Conservation (phyloP, 768 basidiomycete genomes). For the Russula compacta region DNA sequence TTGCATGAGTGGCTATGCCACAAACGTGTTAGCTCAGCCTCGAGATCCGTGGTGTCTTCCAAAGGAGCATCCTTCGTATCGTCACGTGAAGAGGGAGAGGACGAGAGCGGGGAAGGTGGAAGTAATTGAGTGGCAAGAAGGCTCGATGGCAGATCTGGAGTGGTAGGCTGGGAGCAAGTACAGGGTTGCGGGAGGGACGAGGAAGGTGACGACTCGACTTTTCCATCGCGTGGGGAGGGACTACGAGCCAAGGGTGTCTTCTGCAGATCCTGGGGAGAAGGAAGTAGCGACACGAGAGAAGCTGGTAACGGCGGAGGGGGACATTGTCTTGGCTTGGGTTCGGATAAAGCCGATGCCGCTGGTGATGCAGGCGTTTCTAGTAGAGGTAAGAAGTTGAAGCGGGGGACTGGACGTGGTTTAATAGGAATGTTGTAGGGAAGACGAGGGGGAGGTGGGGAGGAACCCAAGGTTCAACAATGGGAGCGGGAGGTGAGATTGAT, state of each 20-base stretch:
- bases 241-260: not conserved
- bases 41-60: not conserved
- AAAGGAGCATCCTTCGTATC: not conserved
- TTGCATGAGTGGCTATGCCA: not conserved
- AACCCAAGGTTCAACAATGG: not conserved
- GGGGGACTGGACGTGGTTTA: constrained; percentile 9
- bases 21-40: not conserved
- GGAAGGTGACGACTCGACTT: not conserved
- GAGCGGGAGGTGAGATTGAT: not conserved
- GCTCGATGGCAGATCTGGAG: not conserved
- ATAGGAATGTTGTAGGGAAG: constrained; percentile 15
- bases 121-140: not conserved
- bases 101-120: constrained; percentile 2
- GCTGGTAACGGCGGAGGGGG: not conserved
- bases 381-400: constrained; percentile 18
- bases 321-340: not conserved
- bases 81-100: not conserved
- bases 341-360: not conserved
- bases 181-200: not conserved
- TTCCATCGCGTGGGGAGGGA: not conserved
- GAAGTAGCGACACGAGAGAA: not conserved
- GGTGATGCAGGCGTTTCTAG: constrained; percentile 6
- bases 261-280: not conserved
- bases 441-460: constrained; percentile 15
- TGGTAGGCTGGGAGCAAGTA: not conserved